These are phyloP conservation scores for Aspergillus sp. DNA, from an alignment of 2,329 filamentous ascomycete genomes.

Conservation along the genomic window DNA sequence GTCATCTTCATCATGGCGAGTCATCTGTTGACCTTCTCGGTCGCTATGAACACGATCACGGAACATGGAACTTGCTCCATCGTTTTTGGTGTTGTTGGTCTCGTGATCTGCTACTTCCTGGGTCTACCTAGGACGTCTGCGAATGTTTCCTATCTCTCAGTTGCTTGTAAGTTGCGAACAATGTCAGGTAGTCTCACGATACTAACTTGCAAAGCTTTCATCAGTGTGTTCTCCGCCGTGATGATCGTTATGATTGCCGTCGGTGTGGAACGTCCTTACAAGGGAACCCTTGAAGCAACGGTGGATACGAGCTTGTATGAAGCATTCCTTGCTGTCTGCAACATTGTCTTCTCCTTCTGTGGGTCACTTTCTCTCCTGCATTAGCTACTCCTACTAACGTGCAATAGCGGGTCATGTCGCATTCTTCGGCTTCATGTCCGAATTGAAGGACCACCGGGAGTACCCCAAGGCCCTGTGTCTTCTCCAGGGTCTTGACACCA, in stretches of 20 bases:
- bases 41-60: constrained; percentile 65
- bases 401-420: constrained; percentile 60
- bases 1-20: constrained; percentile 67
- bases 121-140: constrained; percentile 63
- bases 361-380: constrained; percentile 36
- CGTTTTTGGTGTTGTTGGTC: constrained; percentile 59
- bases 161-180: constrained; percentile 43
- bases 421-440: constrained; percentile 66
- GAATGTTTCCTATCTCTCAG: constrained; percentile 61
- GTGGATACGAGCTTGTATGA: constrained; percentile 50
- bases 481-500: constrained; percentile 59
- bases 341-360: constrained; percentile 70
- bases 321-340: constrained; percentile 61
- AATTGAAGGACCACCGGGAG: constrained; percentile 61
- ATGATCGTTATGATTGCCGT: constrained; percentile 66
- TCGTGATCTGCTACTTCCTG: constrained; percentile 58
- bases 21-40: constrained; percentile 67
- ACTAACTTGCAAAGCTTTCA: constrained; percentile 47
- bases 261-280: constrained; percentile 50
- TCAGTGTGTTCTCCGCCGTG: constrained; percentile 63
- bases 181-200: too few relatives aligned
- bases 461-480: constrained; percentile 63
- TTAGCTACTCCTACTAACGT: constrained; percentile 44
- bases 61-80: constrained; percentile 62
- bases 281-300: constrained; percentile 32